A percentile compares a stretch with the other conserved stretches of the same genome.
Evolutionary conservation across 495 filamentous ascomycete genomes (phyloP).

Genomic region (Penicillium egyptiacum): DNA sequence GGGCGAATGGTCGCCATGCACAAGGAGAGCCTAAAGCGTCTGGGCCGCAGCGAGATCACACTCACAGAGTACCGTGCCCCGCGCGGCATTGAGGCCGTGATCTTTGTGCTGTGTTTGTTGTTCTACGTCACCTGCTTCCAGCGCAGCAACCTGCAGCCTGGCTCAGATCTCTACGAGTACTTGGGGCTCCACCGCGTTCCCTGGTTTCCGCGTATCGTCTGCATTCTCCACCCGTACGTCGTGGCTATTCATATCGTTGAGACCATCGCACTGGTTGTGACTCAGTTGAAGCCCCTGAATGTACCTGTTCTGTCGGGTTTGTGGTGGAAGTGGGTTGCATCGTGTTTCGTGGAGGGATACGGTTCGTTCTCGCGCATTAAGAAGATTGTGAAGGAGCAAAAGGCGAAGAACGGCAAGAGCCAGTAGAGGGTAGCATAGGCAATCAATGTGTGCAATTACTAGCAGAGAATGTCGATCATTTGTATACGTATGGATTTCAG

Average conservation of each 20-base stretch:
- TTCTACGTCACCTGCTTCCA: constrained; percentile 45
- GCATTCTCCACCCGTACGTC: constrained; percentile 50
- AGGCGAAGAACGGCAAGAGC: constrained; percentile 44
- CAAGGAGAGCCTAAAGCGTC: constrained; percentile 50
- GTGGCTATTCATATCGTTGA: constrained; percentile 56
- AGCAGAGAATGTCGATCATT: background rate
- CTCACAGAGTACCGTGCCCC: constrained; percentile 58
- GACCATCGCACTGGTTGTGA: constrained; percentile 46
- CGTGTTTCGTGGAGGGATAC: constrained; percentile 60
- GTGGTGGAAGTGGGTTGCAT: constrained; percentile 64
- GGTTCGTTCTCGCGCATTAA: constrained; percentile 55
- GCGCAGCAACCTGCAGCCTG: constrained; percentile 55
- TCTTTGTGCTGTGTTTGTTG: constrained; percentile 48
- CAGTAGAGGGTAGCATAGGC: constrained; percentile 9
- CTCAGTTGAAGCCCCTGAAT: constrained; percentile 45
- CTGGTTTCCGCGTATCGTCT: constrained; percentile 52
- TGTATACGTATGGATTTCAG: background rate
- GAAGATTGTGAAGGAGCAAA: constrained; percentile 51
- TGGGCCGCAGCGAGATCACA: constrained; percentile 56
- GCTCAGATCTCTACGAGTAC: constrained; percentile 52
- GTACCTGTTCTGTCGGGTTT: constrained; percentile 50
- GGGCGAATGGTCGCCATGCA: constrained; percentile 68
- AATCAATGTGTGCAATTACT: background rate
- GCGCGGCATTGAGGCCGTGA: constrained; percentile 32
- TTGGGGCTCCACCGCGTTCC: constrained; percentile 44